Evolutionary conservation across 164 flowering plant species (phyloP).

Genomic region (Tetrastigma voinierianum): DNA sequence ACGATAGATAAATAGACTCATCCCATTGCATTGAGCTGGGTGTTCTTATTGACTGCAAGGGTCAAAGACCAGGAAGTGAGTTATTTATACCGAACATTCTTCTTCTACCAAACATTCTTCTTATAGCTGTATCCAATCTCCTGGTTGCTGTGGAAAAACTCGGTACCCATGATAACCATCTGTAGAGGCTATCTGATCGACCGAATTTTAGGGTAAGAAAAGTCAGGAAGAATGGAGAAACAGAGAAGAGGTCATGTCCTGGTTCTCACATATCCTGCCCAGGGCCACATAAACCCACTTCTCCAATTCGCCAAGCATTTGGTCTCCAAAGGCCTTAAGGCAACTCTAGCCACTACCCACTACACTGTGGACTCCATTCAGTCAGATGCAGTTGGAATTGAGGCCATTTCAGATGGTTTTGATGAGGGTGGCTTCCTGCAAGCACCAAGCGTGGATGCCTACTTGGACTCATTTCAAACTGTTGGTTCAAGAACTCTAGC

Average conservation of each 20-base stretch:
- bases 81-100: too few relatives aligned
- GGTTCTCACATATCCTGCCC: constrained; percentile 30
- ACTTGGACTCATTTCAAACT: constrained; percentile 15
- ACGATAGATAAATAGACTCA: too few relatives aligned
- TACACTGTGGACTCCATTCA: constrained; percentile 23
- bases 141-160: too few relatives aligned
- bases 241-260: constrained; percentile 23
- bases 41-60: too few relatives aligned
- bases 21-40: too few relatives aligned
- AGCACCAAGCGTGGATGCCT: constrained; percentile 16
- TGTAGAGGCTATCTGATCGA: too few relatives aligned
- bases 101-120: too few relatives aligned
- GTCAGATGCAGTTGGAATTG: constrained; percentile 3
- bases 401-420: constrained; percentile 31
- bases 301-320: constrained; percentile 32
- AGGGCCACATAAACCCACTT: constrained; percentile 39
- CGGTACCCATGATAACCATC: too few relatives aligned
- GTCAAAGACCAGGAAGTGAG: too few relatives aligned
- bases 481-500: constrained; percentile 22
- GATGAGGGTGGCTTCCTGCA: constrained; percentile 23
- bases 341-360: constrained; percentile 29
- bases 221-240: constrained; percentile 3
- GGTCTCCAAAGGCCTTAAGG: constrained; percentile 23
- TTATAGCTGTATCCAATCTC: too few relatives aligned
- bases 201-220: too few relatives aligned